Conservation (phyloP, 768 basidiomycete genomes). For the Antrodiella citrinella region DNA sequence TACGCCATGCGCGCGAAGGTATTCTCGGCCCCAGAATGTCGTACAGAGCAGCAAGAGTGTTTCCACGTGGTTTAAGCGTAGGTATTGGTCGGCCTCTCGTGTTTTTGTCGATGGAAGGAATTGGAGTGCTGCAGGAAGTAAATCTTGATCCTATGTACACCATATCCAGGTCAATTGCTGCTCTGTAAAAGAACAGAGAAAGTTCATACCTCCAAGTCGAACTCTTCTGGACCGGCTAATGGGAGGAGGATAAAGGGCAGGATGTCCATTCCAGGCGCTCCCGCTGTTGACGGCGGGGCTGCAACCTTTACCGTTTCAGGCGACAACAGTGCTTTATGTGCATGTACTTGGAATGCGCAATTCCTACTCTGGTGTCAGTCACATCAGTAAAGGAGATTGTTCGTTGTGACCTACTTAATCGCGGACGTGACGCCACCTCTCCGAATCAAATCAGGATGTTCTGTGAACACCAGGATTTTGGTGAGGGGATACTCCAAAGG, state of each 20-base stretch:
- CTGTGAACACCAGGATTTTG: constrained; percentile 81
- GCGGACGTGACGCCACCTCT: constrained; percentile 81
- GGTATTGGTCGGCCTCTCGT: constrained; percentile 68
- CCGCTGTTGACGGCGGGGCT: constrained; percentile 47
- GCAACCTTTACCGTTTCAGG: constrained; percentile 50
- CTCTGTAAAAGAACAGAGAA: background rate
- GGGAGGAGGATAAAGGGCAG: constrained; percentile 84
- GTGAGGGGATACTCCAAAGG: constrained; percentile 72
- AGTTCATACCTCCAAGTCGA: constrained; percentile 70
- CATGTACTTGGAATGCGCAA: constrained; percentile 61
- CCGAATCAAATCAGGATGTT: constrained; percentile 80
- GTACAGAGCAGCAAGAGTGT: constrained; percentile 84
- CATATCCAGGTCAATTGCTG: background rate
- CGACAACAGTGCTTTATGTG: constrained; percentile 64
- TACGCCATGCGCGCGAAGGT: constrained; percentile 69
- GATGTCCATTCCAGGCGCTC: constrained; percentile 73
- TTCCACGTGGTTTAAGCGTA: constrained; percentile 84
- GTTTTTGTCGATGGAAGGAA: constrained; percentile 80
- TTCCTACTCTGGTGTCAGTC: constrained; percentile 43
- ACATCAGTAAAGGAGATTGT: background rate
- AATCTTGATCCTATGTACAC: constrained; percentile 69
- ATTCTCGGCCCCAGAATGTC: constrained; percentile 81
- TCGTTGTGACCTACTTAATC: constrained; percentile 64
- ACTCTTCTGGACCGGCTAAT: constrained; percentile 91
- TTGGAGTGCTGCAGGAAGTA: constrained; percentile 75